Percentiles rank a stretch among this genome's conserved stretches.
phyloP scores from a whole-genome alignment of 208 protist species.

The Crithidia mellificae region DNA sequence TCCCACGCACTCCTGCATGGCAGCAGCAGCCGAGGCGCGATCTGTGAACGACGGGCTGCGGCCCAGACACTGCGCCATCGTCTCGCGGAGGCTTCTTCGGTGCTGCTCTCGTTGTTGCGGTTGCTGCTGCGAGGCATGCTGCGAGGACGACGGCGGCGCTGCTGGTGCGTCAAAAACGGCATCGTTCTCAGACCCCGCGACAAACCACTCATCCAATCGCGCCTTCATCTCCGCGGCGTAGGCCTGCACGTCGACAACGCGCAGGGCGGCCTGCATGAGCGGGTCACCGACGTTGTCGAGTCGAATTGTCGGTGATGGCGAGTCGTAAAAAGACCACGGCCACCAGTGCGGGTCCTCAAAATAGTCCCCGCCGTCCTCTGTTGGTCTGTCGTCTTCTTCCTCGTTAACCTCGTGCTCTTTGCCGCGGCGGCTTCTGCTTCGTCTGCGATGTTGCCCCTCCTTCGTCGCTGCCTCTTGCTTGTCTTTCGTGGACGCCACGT shows the following conservation, averaged over 20 bases:
- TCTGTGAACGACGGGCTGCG: not conserved
- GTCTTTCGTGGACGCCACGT: too few species aligned
- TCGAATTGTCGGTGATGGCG: not conserved
- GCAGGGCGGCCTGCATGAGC: constrained; percentile 9
- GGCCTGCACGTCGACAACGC: constrained; percentile 13
- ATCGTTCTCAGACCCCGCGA: not conserved
- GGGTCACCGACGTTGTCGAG: constrained; percentile 11
- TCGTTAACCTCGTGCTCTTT: too few species aligned
- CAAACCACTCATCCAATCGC: not conserved
- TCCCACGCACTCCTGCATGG: not conserved
- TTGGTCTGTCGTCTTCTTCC: too few species aligned
- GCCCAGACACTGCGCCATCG: not conserved
- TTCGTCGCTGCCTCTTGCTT: too few species aligned
- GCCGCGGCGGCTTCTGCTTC: too few species aligned
- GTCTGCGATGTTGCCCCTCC: too few species aligned
- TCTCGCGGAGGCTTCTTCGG: not conserved
- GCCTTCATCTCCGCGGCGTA: constrained; percentile 11
- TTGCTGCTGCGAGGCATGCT: too few species aligned
- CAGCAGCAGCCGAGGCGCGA: not conserved
- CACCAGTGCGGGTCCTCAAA: not conserved
- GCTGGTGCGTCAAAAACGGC: too few species aligned
- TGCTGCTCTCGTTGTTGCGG: too few species aligned
- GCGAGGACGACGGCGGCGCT: too few species aligned
- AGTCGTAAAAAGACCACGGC: constrained; percentile 13
- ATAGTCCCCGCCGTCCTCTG: not conserved